A percentile compares a stretch with the other conserved stretches of the same genome.
Evolutionary conservation across 2,329 filamentous ascomycete species (phyloP).

Genomic region (Colletotrichum euphorbiae): DNA sequence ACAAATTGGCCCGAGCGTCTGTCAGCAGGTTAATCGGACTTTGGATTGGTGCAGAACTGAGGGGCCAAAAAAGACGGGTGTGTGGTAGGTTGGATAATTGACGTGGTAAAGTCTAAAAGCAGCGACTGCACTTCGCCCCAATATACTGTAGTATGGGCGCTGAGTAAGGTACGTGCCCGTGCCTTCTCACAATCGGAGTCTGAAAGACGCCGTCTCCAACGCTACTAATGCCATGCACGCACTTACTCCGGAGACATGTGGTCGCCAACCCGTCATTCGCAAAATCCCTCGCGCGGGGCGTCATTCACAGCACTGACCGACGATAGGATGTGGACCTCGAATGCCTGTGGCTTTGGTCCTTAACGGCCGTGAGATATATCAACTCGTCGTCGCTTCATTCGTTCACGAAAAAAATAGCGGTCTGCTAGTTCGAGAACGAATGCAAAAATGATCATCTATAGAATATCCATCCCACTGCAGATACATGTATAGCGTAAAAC

Average conservation of each 20-base stretch:
- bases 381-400: background rate
- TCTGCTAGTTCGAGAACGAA: background rate
- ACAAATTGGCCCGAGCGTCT: no score
- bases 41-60: no score
- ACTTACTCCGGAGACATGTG: slow-evolving; percentile 12
- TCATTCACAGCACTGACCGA: slow-evolving; percentile 12
- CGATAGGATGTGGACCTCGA: slow-evolving; percentile 11
- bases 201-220: slow-evolving; percentile 1
- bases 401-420: background rate
- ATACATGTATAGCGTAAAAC: background rate
- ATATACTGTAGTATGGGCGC: no score
- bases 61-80: no score
- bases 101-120: no score
- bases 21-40: no score
- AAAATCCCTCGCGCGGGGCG: background rate
- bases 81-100: no score
- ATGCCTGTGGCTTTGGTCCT: slow-evolving; percentile 2
- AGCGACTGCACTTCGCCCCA: no score
- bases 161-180: no score
- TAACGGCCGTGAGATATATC: slow-evolving; percentile 6
- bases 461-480: background rate
- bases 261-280: slow-evolving; percentile 8
- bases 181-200: no score
- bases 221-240: slow-evolving; percentile 10
- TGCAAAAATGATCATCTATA: background rate